Base-by-base conservation (phyloP, 306 rosid genomes). In the Ammopiptanthus mongolicus region DNA sequence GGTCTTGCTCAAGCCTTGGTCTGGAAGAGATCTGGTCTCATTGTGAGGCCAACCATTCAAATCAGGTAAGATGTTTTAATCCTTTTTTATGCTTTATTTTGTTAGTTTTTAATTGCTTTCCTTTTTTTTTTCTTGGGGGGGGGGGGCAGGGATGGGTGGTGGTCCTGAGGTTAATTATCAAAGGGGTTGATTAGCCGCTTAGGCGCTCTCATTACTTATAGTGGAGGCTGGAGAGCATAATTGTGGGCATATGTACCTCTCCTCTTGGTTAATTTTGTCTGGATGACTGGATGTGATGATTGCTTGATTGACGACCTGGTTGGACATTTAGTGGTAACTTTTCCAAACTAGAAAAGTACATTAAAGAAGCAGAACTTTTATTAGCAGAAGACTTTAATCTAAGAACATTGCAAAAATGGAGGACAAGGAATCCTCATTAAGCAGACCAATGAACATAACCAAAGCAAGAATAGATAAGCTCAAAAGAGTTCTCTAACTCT, bases 21-120 rank as follows among this genome's bases (percentile, higher is more conserved):
- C 66, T 96, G 99, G 98, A 84, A 92, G 89, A 86, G 92, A 82
- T 90, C 98, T 52, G 99, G 98, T 88, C 98, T 96, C 74, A 81
- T 96, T 85, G 88, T 90, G 83, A 89, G 87, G 84, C 99, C 99
- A 71, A 89, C 99, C 8, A 15, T 96, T 47, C 97, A 96, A 87
- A 83, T 82, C 87, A 96, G 99, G 99, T 95, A 76, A 70, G 79
- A 60, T 70, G 15, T 58, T 33, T 29, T 31, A 41, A 76, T 52
- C 37, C 59, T 29, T 53, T 12, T 65, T 17, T 57, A 60, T 48
- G 51, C 39, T 8, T 33, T 36, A 23, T 37, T 23, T 36, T 50
- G 17, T 15, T 34, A 5, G 60, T 8, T 19, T 8, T 31, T n/a
- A 8, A 29, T 59, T 59, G 14, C 3, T 9, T 10, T 19, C 31